phyloP scores from a whole-genome alignment of 768 basidiomycete species.

The Mycena kentingensis region DNA sequence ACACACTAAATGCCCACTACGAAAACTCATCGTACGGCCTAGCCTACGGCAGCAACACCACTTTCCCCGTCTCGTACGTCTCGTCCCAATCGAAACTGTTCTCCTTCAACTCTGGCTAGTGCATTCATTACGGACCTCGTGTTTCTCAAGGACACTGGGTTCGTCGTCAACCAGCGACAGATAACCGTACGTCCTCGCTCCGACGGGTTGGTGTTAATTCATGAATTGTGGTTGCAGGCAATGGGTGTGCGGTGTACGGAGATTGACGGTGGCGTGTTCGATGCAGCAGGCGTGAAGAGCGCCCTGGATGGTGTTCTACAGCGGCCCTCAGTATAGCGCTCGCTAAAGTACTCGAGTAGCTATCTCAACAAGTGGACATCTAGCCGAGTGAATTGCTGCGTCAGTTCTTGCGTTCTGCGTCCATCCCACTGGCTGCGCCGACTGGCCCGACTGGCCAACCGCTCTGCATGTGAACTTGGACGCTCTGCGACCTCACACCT shows the following conservation, averaged over 20 bases:
- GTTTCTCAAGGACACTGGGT: conserved; percentile 63
- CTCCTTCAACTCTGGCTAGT: neutral
- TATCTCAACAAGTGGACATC: too few species aligned
- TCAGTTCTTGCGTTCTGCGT: too few species aligned
- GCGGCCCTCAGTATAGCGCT: too few species aligned
- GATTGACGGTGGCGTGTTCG: conserved; percentile 45
- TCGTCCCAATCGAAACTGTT: neutral
- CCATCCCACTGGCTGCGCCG: too few species aligned
- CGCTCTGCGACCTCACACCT: too few species aligned
- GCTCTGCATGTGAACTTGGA: too few species aligned
- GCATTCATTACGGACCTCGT: conserved; percentile 87
- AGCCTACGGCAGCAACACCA: conserved; percentile 52
- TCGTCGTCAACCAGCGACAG: conserved; percentile 60
- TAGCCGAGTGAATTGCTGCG: too few species aligned
- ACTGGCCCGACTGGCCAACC: too few species aligned
- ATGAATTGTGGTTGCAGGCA: conserved; percentile 35
- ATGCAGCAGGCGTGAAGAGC: conserved; percentile 44
- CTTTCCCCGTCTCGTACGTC: conserved; percentile 60
- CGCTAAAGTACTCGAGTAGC: too few species aligned
- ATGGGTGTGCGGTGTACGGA: conserved; percentile 63
- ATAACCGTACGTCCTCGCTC: conserved; percentile 56
- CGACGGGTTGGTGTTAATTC: neutral
- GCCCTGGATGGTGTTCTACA: conserved; percentile 40
- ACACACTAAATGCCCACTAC: conserved; percentile 68
- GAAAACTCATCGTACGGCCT: conserved; percentile 54